These are phyloP conservation scores for Pneumocystis carinii DNA, from an alignment of 1,139 yeast species.

Conservation along the genomic window DNA sequence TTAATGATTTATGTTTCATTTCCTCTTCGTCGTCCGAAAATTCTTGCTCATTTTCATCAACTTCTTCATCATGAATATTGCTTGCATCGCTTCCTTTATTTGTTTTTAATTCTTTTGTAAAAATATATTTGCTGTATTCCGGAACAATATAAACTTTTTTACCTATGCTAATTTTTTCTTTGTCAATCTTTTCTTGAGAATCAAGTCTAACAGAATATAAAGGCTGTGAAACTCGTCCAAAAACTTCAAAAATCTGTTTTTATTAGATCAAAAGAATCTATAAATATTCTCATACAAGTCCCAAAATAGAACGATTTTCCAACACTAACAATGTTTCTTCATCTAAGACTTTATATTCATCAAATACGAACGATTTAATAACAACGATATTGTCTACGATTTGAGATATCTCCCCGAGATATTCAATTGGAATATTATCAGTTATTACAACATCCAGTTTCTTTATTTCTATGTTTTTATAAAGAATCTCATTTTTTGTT, in stretches of 20 bases:
- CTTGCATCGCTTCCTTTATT: conserved; percentile 88
- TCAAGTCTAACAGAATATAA: conserved; percentile 62
- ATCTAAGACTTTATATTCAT: conserved; percentile 68
- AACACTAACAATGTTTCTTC: conserved; percentile 73
- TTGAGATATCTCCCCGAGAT: conserved; percentile 55
- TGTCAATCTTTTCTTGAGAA: conserved; percentile 33
- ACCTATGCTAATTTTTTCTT: conserved; percentile 38
- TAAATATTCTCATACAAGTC: conserved; percentile 40
- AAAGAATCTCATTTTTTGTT: conserved; percentile 56
- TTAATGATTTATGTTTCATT: conserved; percentile 11
- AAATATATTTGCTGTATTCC: conserved; percentile 61
- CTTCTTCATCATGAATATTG: conserved; percentile 85
- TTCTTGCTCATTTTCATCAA: conserved; percentile 85
- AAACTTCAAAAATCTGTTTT: conserved; percentile 40
- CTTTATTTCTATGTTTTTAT: conserved; percentile 47
- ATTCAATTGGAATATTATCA: conserved; percentile 49
- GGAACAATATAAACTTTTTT: conserved; percentile 59
- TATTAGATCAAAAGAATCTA: neutral
- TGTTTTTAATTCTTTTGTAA: conserved; percentile 55
- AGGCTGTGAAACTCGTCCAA: conserved; percentile 81
- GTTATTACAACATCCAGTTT: conserved; percentile 54
- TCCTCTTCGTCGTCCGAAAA: conserved; percentile 59
- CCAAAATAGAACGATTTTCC: conserved; percentile 57
- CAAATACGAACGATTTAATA: conserved; percentile 61
- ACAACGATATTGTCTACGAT: conserved; percentile 56